These are phyloP conservation scores for Cetraspora pellucida DNA, from an alignment of 192 early-diverging fungal species.

Conservation along the genomic window DNA sequence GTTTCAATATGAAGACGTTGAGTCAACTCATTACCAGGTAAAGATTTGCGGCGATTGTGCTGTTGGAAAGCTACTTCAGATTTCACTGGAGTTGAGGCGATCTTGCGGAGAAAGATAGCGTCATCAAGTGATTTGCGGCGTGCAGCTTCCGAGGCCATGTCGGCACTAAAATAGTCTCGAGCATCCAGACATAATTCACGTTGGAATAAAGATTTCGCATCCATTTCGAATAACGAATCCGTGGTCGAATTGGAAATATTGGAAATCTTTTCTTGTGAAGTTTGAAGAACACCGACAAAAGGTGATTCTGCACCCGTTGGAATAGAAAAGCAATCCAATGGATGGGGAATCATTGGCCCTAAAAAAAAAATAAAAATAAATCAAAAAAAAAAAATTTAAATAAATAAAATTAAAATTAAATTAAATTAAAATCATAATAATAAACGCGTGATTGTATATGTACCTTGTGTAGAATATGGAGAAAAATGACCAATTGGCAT, in stretches of 20 bases:
- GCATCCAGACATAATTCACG: not conserved
- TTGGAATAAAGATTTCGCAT: not conserved
- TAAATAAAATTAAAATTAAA: too few species aligned
- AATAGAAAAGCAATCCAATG: constrained; percentile 8
- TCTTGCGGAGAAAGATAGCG: constrained; percentile 28
- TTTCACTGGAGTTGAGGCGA: constrained; percentile 16
- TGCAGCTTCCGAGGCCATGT: constrained; percentile 17
- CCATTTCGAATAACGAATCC: constrained; percentile 20
- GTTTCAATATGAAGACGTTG: constrained; percentile 32
- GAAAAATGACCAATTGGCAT: constrained; percentile 10
- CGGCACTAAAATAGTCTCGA: constrained; percentile 12
- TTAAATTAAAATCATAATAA: too few species aligned
- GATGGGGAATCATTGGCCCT: constrained; percentile 3
- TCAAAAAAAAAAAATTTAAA: too few species aligned
- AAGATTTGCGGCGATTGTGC: constrained; percentile 10
- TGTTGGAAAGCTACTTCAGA: not conserved
- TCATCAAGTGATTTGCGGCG: constrained; percentile 27
- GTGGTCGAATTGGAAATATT: not conserved
- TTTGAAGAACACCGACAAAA: constrained; percentile 8
- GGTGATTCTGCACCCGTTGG: constrained; percentile 2
- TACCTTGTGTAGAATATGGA: constrained; percentile 9
- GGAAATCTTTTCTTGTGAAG: not conserved
- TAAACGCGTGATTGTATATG: not conserved
- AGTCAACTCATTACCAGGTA: constrained; percentile 8
- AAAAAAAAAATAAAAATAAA: not conserved